These are phyloP conservation scores for Phylloporus sp. DNA, from an alignment of 768 basidiomycete genomes.

Conservation along the genomic window DNA sequence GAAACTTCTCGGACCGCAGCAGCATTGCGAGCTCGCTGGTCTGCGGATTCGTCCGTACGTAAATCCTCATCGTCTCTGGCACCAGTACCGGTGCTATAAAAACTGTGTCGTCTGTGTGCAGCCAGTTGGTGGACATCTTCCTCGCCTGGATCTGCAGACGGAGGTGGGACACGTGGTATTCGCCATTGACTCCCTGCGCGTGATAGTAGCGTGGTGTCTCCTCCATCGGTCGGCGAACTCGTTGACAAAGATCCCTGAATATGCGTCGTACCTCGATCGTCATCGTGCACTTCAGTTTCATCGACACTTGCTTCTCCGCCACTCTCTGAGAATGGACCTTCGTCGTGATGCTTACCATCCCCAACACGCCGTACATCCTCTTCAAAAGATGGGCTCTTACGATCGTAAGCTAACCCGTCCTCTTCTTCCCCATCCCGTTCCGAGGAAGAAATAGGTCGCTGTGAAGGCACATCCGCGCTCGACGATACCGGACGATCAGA, in stretches of 20 bases:
- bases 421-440: slow-evolving; percentile 29
- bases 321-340: slow-evolving; percentile 11
- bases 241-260: slow-evolving; percentile 11
- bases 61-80: slow-evolving; percentile 29
- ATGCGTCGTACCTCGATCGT: slow-evolving; percentile 1
- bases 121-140: background rate
- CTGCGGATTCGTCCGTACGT: slow-evolving; percentile 29
- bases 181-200: slow-evolving; percentile 24
- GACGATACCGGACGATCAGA: slow-evolving; percentile 28
- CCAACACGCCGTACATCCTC: background rate
- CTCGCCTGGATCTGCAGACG: slow-evolving; percentile 30
- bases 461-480: slow-evolving; percentile 34
- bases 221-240: background rate
- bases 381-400: slow-evolving; percentile 8
- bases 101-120: slow-evolving; percentile 3
- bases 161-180: slow-evolving; percentile 38
- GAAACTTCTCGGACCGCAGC: slow-evolving; percentile 69
- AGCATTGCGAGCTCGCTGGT: slow-evolving; percentile 55
- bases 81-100: background rate
- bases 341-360: slow-evolving; percentile 13
- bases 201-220: slow-evolving; percentile 1
- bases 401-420: slow-evolving; percentile 26
- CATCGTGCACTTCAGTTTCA: background rate
- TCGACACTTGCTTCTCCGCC: slow-evolving; percentile 8
- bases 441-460: slow-evolving; percentile 32